A percentile compares a stretch with the other conserved stretches of the same genome.
phyloP scores from a whole-genome alignment of 2,329 filamentous ascomycete species.

The Microcyclosporella mali region DNA sequence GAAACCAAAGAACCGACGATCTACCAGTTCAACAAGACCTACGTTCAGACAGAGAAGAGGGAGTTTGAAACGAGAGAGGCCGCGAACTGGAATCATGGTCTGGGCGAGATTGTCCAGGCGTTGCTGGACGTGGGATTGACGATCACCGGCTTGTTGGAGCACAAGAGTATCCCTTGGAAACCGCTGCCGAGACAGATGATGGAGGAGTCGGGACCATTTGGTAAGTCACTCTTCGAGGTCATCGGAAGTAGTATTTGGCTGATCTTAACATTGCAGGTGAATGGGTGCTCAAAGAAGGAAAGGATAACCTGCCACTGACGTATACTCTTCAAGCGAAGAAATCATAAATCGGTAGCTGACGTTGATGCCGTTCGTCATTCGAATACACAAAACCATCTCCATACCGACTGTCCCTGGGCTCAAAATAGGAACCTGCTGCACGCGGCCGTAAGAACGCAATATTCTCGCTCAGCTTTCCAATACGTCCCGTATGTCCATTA shows the following conservation, averaged over 20 bases:
- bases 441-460: no score
- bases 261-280: slow-evolving; percentile 4
- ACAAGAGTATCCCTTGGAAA: slow-evolving; percentile 17
- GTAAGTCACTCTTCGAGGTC: neutral
- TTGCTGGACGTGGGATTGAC: slow-evolving; percentile 16
- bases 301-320: slow-evolving; percentile 8
- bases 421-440: no score
- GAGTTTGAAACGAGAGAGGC: slow-evolving; percentile 9
- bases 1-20: slow-evolving; percentile 11
- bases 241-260: neutral
- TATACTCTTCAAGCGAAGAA: slow-evolving; percentile 10
- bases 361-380: no score
- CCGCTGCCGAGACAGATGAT: slow-evolving; percentile 18
- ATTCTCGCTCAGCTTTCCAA: no score
- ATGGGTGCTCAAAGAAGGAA: slow-evolving; percentile 6
- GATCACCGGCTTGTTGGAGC: slow-evolving; percentile 16
- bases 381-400: no score
- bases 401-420: no score
- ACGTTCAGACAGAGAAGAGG: slow-evolving; percentile 9
- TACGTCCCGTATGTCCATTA: no score
- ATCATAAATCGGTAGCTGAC: neutral
- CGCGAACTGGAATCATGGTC: slow-evolving; percentile 20
- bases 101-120: slow-evolving; percentile 18
- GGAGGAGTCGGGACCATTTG: slow-evolving; percentile 5
- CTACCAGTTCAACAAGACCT: slow-evolving; percentile 9